Percentiles rank a stretch among this genome's conserved stretches.
Evolutionary conservation across 257 asterid genomes (phyloP).

Genomic region (Scutellaria baicalensis): DNA sequence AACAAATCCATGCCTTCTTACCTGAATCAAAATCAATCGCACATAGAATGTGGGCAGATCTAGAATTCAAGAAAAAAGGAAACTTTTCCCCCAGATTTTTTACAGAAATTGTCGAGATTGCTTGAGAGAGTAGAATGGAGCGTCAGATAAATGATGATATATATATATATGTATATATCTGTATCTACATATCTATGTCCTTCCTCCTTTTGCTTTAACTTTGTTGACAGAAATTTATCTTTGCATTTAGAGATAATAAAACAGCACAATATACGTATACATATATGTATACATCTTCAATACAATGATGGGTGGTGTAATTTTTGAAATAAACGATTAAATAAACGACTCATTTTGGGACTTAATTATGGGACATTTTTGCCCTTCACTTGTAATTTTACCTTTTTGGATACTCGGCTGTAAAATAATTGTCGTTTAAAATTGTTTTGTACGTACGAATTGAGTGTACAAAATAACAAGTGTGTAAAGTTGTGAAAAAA

Average conservation of each 20-base stretch:
- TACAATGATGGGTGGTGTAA: conserved; percentile 21
- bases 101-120: conserved; percentile 22
- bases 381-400: conserved; percentile 2
- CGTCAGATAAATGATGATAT: conserved; percentile 30
- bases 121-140: conserved; percentile 43
- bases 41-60: conserved; percentile 41
- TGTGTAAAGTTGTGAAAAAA: too few species aligned
- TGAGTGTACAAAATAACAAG: too few species aligned
- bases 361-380: conserved; percentile 13
- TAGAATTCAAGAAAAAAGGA: conserved; percentile 9
- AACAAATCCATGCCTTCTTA: conserved; percentile 4
- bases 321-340: conserved; percentile 10
- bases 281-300: conserved; percentile 8
- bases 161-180: background rate
- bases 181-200: background rate
- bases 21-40: conserved; percentile 32
- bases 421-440: too few species aligned
- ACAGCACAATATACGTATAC: background rate
- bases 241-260: background rate
- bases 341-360: conserved; percentile 26
- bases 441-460: too few species aligned
- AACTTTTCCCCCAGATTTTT: conserved; percentile 6
- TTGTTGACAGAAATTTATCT: conserved; percentile 10
- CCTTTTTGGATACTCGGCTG: too few species aligned
- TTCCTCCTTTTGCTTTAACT: conserved; percentile 26